These are phyloP conservation scores for Globisporangium uncinulatum DNA, from an alignment of 352 stramenopile genomes.

Conservation along the genomic window DNA sequence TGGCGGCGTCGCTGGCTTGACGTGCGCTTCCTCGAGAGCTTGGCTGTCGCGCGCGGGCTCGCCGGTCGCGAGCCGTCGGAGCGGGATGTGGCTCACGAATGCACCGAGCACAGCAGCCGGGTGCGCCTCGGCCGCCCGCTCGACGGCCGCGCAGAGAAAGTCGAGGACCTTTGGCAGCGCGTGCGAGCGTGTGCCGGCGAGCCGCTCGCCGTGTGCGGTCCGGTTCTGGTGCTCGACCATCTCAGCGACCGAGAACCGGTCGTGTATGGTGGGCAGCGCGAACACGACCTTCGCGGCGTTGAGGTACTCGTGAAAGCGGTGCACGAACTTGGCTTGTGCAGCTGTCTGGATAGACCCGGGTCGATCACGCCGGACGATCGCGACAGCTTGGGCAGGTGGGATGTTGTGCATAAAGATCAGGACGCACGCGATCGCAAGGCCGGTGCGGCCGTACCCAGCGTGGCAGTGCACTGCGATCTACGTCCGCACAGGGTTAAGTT, in stretches of 20 bases:
- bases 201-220: slow-evolving; percentile 37
- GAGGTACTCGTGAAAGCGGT: slow-evolving; percentile 71
- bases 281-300: slow-evolving; percentile 67
- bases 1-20: slow-evolving; percentile 11
- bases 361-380: slow-evolving; percentile 64
- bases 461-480: slow-evolving; percentile 88
- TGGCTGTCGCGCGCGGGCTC: slow-evolving; percentile 5
- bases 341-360: slow-evolving; percentile 77
- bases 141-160: slow-evolving; percentile 51
- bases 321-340: slow-evolving; percentile 66
- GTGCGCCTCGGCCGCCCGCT: slow-evolving; percentile 20
- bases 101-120: slow-evolving; percentile 11
- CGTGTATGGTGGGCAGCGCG: slow-evolving; percentile 64
- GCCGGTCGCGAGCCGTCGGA: slow-evolving; percentile 6
- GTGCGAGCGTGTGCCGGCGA: slow-evolving; percentile 11
- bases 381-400: slow-evolving; percentile 53
- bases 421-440: slow-evolving; percentile 81
- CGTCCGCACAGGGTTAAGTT: no score
- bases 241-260: slow-evolving; percentile 57
- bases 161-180: slow-evolving; percentile 53
- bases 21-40: slow-evolving; percentile 19
- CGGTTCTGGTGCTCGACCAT: slow-evolving; percentile 71
- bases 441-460: slow-evolving; percentile 83
- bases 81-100: slow-evolving; percentile 17
- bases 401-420: slow-evolving; percentile 84